phyloP scores from a whole-genome alignment of 495 filamentous ascomycete genomes.

The Tuber magnatum region DNA sequence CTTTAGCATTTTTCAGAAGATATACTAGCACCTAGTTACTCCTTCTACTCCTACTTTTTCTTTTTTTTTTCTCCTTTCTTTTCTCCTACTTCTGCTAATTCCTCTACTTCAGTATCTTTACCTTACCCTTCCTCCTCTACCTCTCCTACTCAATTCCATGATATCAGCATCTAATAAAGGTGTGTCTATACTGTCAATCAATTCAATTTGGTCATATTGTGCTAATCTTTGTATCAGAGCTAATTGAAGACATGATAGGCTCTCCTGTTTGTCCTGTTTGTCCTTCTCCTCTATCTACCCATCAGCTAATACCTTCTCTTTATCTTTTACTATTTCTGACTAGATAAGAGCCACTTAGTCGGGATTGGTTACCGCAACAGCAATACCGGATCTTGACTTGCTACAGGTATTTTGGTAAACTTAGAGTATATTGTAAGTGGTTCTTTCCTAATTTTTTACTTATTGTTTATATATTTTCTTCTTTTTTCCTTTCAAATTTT shows the following conservation, averaged over 20 bases:
- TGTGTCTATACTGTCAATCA: not conserved
- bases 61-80: not conserved
- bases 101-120: not conserved
- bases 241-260: not conserved
- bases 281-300: not conserved
- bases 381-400: not conserved
- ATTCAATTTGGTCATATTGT: not conserved
- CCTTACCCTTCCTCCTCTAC: not conserved
- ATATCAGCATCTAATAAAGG: not conserved
- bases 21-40: not conserved
- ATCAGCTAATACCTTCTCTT: not conserved
- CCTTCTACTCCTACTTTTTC: not conserved
- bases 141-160: not conserved
- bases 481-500: too few species aligned
- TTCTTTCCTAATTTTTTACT: not conserved
- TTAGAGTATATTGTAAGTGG: not conserved
- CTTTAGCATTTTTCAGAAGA: not conserved
- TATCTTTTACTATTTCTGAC: not conserved
- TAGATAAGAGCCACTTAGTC: not conserved
- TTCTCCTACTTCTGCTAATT: not conserved
- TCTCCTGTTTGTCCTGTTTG: not conserved
- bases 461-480: not conserved
- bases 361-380: not conserved
- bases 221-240: not conserved
- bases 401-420: not conserved